phyloP scores from a whole-genome alignment of 179 eudicot species.

The Dionaea muscipula region DNA sequence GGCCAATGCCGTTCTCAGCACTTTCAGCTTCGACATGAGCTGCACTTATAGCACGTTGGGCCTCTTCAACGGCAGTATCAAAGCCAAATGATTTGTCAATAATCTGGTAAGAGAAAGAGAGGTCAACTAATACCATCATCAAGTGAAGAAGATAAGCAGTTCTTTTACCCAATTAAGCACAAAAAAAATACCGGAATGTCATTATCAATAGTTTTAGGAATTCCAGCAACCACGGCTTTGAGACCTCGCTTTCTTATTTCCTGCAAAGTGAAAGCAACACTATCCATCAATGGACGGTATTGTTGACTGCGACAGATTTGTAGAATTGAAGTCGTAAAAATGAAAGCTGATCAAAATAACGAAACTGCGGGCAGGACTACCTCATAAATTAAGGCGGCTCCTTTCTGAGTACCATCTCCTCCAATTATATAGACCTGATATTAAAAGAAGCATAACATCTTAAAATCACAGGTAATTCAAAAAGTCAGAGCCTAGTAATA shows the following conservation, averaged over 20 bases:
- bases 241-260: constrained; percentile 80
- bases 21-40: constrained; percentile 98
- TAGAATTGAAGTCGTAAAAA: background rate
- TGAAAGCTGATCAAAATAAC: background rate
- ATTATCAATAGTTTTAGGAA: constrained; percentile 93
- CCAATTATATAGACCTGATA: constrained; percentile 86
- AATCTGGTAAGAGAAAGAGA: constrained; percentile 24
- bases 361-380: constrained; percentile 12
- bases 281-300: background rate
- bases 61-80: constrained; percentile 96
- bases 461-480: background rate
- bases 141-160: background rate
- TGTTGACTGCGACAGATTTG: background rate
- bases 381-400: constrained; percentile 74
- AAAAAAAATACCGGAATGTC: constrained; percentile 68
- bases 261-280: constrained; percentile 21
- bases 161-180: background rate
- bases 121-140: background rate
- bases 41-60: constrained; percentile 93
- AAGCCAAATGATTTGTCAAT: constrained; percentile 95
- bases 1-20: constrained; percentile 75
- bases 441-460: constrained; percentile 2
- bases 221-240: constrained; percentile 70
- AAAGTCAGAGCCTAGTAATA: background rate
- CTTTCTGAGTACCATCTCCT: constrained; percentile 90